phyloP scores from a whole-genome alignment of 192 early-diverging fungal species.

The Backusella mclennaniae region DNA sequence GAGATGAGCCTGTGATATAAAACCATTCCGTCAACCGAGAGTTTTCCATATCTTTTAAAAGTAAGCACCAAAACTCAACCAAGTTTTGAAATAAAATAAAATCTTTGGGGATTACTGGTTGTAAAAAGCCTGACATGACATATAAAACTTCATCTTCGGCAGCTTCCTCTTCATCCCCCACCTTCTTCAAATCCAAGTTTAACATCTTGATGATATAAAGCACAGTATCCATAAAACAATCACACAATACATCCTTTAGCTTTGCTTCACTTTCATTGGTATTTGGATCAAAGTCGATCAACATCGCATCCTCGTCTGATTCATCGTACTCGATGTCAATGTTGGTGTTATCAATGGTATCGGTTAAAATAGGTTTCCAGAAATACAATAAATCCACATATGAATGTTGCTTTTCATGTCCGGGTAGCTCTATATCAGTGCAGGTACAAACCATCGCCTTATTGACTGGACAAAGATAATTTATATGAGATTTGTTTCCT shows the following conservation, averaged over 20 bases:
- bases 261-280: background rate
- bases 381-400: constrained; percentile 57
- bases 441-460: constrained; percentile 54
- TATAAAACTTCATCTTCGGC: background rate
- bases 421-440: constrained; percentile 26
- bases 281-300: background rate
- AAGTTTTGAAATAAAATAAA: constrained; percentile 68
- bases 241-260: constrained; percentile 49
- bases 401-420: constrained; percentile 26
- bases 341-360: constrained; percentile 16
- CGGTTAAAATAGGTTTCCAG: constrained; percentile 59
- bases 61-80: constrained; percentile 58
- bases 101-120: constrained; percentile 60
- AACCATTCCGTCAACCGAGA: constrained; percentile 59
- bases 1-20: constrained; percentile 46
- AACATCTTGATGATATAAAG: constrained; percentile 44
- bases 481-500: background rate
- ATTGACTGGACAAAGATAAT: constrained; percentile 37
- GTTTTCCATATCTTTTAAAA: constrained; percentile 42
- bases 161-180: constrained; percentile 30
- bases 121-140: constrained; percentile 30
- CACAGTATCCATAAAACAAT: constrained; percentile 45
- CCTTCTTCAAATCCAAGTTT: constrained; percentile 44
- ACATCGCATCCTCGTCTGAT: background rate
- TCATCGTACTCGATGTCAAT: constrained; percentile 14